phyloP scores from a whole-genome alignment of 2,329 filamentous ascomycete species.

The Seiridium cupressi region DNA sequence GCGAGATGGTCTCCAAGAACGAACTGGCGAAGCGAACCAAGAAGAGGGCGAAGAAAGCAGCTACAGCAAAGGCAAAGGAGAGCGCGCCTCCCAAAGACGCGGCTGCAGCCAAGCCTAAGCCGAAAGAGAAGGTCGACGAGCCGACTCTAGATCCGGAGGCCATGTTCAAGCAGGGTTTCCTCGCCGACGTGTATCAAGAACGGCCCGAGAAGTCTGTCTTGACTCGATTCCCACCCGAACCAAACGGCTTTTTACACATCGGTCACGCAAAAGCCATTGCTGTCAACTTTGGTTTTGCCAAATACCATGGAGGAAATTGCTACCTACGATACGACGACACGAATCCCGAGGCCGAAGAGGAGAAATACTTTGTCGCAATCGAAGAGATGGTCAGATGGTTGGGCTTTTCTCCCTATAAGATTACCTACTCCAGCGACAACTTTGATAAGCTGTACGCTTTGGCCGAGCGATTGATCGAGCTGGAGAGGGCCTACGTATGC shows the following conservation, averaged over 20 bases:
- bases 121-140: slow-evolving; percentile 48
- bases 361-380: slow-evolving; percentile 86
- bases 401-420: slow-evolving; percentile 71
- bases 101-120: slow-evolving; percentile 31
- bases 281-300: slow-evolving; percentile 94
- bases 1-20: slow-evolving; percentile 64
- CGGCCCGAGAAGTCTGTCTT: slow-evolving; percentile 60
- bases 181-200: slow-evolving; percentile 69
- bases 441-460: slow-evolving; percentile 86
- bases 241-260: slow-evolving; percentile 91
- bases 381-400: slow-evolving; percentile 86
- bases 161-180: slow-evolving; percentile 81
- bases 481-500: slow-evolving; percentile 78
- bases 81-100: slow-evolving; percentile 18
- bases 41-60: slow-evolving; percentile 57
- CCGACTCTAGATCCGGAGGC: slow-evolving; percentile 52
- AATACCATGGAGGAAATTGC: slow-evolving; percentile 74
- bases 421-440: slow-evolving; percentile 89
- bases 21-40: slow-evolving; percentile 61
- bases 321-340: slow-evolving; percentile 89
- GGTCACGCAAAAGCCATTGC: slow-evolving; percentile 95
- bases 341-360: slow-evolving; percentile 90
- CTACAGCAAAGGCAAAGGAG: slow-evolving; percentile 23
- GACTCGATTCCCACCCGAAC: slow-evolving; percentile 80
- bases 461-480: slow-evolving; percentile 77